These are phyloP conservation scores for Ophiocordyceps polyrhachis-furcata DNA, from an alignment of 2,329 filamentous ascomycete species.

Conservation along the genomic window DNA sequence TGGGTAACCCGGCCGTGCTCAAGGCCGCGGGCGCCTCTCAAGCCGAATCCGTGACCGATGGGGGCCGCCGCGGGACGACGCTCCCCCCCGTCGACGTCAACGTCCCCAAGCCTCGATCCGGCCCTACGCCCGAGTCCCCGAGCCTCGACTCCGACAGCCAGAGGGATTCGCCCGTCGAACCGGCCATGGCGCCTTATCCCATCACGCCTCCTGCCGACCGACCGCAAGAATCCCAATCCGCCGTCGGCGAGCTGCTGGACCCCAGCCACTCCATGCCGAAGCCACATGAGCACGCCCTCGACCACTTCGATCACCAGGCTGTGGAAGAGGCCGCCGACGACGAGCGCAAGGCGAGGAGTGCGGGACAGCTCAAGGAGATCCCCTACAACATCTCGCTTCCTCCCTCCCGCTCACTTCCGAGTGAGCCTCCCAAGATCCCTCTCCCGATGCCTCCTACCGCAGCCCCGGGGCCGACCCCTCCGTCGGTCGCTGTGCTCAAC, in stretches of 20 bases:
- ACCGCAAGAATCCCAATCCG: conserved; percentile 19
- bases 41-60: conserved; percentile 2
- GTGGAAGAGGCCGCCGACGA: conserved; percentile 28
- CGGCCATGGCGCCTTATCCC: conserved; percentile 42
- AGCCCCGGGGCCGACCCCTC: conserved; percentile 10
- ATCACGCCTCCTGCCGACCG: conserved; percentile 43
- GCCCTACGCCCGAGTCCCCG: conserved; percentile 23
- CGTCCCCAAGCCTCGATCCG: conserved; percentile 2
- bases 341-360: conserved; percentile 25
- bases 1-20: conserved; percentile 5
- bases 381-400: conserved; percentile 33
- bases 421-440: conserved; percentile 30
- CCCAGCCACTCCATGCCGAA: conserved; percentile 41
- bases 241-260: conserved; percentile 32
- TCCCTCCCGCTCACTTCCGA: conserved; percentile 36
- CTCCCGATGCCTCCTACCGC: conserved; percentile 28
- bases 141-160: conserved; percentile 29
- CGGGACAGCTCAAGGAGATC: conserved; percentile 23
- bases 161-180: conserved; percentile 39
- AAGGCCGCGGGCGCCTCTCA: conserved; percentile 9
- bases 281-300: conserved; percentile 38
- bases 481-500: conserved; percentile 21
- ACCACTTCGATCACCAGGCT: conserved; percentile 35
- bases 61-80: conserved; percentile 1
- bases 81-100: conserved; percentile 9